A percentile compares a stretch with the other conserved stretches of the same genome.
phyloP scores from a whole-genome alignment of 2,329 filamentous ascomycete genomes.

The Penicillium palitans region DNA sequence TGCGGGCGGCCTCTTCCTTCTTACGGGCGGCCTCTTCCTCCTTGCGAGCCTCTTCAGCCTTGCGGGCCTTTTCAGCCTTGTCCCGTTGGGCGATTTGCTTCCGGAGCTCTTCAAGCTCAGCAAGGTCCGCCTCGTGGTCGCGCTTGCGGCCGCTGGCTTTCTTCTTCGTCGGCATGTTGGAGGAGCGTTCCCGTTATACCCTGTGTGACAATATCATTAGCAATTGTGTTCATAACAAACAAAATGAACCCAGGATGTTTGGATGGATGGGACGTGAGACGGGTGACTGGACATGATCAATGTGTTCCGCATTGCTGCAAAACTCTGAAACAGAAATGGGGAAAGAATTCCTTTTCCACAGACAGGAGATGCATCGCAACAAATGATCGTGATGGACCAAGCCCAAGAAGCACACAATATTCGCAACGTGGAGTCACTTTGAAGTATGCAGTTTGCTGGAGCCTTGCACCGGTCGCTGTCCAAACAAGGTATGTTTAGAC shows the following conservation, averaged over 20 bases:
- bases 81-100: neutral
- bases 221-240: constrained; percentile 1
- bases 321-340: neutral
- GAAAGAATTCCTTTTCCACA: neutral
- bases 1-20: neutral
- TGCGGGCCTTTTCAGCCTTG: neutral
- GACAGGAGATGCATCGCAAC: neutral
- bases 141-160: neutral
- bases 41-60: neutral
- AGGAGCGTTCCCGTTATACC: neutral
- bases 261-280: neutral
- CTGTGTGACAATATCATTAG: neutral
- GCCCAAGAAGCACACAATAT: neutral
- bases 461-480: too few relatives aligned
- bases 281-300: neutral
- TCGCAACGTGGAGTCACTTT: neutral
- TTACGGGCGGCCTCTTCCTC: neutral
- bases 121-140: neutral
- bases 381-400: neutral
- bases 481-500: neutral
- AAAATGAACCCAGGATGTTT: neutral
- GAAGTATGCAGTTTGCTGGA: neutral
- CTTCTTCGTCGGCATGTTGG: constrained; percentile 1
- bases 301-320: neutral
- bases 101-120: constrained; percentile 1